Evolutionary conservation across 371 early-diverging fungal genomes (phyloP).

Genomic region (Capillidium heterosporum): DNA sequence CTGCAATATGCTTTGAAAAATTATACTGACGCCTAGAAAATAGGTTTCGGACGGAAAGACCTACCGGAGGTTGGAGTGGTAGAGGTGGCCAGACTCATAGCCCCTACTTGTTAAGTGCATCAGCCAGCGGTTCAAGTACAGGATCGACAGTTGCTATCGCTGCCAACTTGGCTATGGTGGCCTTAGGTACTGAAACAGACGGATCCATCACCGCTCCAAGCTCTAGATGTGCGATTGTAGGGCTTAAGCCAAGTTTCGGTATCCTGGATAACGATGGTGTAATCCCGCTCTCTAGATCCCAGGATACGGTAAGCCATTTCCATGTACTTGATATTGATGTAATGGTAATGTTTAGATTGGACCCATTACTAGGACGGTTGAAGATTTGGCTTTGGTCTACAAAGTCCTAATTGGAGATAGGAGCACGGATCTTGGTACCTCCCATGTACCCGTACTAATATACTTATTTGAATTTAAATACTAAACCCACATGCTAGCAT

Average conservation of each 20-base stretch:
- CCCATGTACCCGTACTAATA: too few species aligned
- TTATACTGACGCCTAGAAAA: too few species aligned
- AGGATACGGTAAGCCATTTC: slow-evolving; percentile 13
- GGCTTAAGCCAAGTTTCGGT: slow-evolving; percentile 15
- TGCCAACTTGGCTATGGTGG: slow-evolving; percentile 11
- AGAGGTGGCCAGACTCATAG: slow-evolving; percentile 9
- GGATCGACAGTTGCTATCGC: slow-evolving; percentile 14
- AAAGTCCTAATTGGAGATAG: too few species aligned
- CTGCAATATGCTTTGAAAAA: too few species aligned
- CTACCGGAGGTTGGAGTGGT: slow-evolving; percentile 11
- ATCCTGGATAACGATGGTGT: slow-evolving; percentile 12
- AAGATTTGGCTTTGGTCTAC: not conserved
- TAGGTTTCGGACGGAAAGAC: too few species aligned
- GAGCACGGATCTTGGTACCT: too few species aligned
- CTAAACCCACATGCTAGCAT: too few species aligned
- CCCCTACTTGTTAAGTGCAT: slow-evolving; percentile 3
- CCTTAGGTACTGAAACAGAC: slow-evolving; percentile 17
- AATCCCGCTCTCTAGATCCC: slow-evolving; percentile 14
- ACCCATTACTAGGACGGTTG: not conserved
- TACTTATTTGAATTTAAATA: too few species aligned
- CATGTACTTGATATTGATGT: too few species aligned
- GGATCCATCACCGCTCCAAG: slow-evolving; percentile 14
- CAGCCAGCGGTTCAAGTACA: slow-evolving; percentile 12
- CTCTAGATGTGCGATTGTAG: slow-evolving; percentile 8
- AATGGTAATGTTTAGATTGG: too few species aligned